Evolutionary conservation across 148 eudicot species (phyloP).

Genomic region (Fagopyrum homotropicum): DNA sequence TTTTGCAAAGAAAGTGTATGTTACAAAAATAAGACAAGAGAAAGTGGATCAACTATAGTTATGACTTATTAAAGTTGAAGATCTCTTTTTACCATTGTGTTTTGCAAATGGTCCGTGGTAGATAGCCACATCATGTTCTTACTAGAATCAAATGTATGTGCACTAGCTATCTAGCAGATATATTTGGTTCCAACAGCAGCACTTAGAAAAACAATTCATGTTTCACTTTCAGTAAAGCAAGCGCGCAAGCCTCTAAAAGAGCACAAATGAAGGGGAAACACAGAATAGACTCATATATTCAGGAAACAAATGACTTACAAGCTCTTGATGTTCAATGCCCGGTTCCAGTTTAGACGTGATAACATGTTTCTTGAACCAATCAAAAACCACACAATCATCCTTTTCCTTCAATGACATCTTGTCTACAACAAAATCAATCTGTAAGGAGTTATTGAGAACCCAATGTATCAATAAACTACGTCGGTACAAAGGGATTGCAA

Average conservation of each 20-base stretch:
- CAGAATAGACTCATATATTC: background rate
- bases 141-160: background rate
- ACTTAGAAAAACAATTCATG: background rate
- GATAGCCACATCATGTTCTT: background rate
- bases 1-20: too few relatives aligned
- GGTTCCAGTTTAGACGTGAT: conserved; percentile 72
- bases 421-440: conserved; percentile 58
- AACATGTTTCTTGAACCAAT: conserved; percentile 79
- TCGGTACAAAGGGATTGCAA: background rate
- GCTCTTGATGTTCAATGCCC: conserved; percentile 80
- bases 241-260: background rate
- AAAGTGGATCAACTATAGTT: too few relatives aligned
- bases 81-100: background rate
- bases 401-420: conserved; percentile 52
- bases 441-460: conserved; percentile 16
- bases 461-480: background rate
- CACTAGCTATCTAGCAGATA: conserved; percentile 4
- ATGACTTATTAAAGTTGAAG: too few relatives aligned
- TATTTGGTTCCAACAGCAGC: background rate
- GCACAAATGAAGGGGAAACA: background rate
- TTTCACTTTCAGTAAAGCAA: conserved; percentile 5
- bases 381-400: conserved; percentile 53
- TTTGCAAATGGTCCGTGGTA: background rate
- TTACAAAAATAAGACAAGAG: too few relatives aligned
- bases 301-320: conserved; percentile 42